Base-by-base conservation (phyloP, 2,329 filamentous ascomycete species). In the Thelonectria discophora region DNA sequence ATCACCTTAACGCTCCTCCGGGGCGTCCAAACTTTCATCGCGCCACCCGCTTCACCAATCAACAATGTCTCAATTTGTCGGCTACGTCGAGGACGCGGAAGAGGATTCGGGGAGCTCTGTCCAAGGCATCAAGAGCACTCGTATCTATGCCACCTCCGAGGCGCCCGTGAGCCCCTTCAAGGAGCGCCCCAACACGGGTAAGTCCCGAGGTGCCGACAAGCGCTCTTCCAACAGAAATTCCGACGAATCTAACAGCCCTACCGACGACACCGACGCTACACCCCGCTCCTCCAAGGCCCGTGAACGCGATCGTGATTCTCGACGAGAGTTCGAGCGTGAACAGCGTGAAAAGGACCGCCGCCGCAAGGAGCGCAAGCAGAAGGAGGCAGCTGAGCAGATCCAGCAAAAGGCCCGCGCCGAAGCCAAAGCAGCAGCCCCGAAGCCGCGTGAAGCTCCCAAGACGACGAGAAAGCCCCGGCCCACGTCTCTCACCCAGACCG, bases 171-270 rank as follows among this genome's bases (percentile, higher is more conserved):
- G 79, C 65, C 80, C 81, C 10, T 72, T 69, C 52, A 84, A 82
- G 64, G 79, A 85, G 68, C 79, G 78, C 32, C 80, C 84, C 69
- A 86, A 86, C 71, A 85, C 80, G 18, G 74, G 83, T 64, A 83
- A 80, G 70, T 76, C 81, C 45, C 80, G 82, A 63, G 80, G 82
- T 63, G 79, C 70, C 56, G 78, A 81, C 43, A 73, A 70, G 62
- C 70, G 72, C 39, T 65, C 71, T 15, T 58, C 71, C 20, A 73
- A 65, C 74, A 57, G 74, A 53, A 78, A 76, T 62, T 73, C 75
- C 47, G 76, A 76, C 43, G 77, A 80, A 13, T 76, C 78, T 40
- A 77, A 78, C 24, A 75, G 69, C 53, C 71, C 12, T 64, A 78
- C 76, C 63, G 81, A 82, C 67, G 79, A n/a, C n/a, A n/a, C 81